Conservation (phyloP, 768 basidiomycete genomes). For the Lepiota venenata region DNA sequence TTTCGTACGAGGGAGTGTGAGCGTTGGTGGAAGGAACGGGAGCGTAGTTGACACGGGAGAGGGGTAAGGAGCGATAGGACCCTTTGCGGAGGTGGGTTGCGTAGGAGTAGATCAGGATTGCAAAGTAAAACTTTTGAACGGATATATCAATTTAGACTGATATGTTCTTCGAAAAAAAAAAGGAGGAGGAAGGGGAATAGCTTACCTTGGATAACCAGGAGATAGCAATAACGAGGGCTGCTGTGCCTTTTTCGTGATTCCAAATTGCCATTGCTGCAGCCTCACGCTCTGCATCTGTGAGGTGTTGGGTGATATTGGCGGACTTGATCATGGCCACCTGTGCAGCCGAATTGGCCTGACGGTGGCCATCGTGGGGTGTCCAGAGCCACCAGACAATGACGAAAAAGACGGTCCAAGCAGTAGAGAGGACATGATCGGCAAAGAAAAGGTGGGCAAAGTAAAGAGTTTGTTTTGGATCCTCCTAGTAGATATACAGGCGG, state of each 20-base stretch:
- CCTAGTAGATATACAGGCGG: conserved; percentile 46
- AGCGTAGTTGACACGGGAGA: conserved; percentile 39
- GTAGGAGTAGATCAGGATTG: conserved; percentile 87
- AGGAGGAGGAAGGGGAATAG: neutral
- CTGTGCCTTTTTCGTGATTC: conserved; percentile 85
- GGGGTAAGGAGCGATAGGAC: conserved; percentile 80
- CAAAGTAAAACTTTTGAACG: conserved; percentile 88
- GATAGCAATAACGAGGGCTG: conserved; percentile 68
- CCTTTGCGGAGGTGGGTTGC: conserved; percentile 90
- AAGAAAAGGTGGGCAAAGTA: conserved; percentile 92
- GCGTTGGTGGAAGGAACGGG: conserved; percentile 22
- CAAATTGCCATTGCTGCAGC: conserved; percentile 80
- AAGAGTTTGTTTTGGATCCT: conserved; percentile 79
- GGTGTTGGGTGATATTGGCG: conserved; percentile 44
- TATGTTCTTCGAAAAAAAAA: neutral
- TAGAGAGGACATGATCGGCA: conserved; percentile 87
- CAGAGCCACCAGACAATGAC: conserved; percentile 88
- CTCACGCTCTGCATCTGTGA: conserved; percentile 64
- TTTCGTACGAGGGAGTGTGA: conserved; percentile 34
- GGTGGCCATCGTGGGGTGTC: conserved; percentile 87
- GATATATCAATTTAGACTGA: neutral
- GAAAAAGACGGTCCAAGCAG: conserved; percentile 91
- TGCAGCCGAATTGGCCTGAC: conserved; percentile 78
- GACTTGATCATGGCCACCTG: conserved; percentile 81
- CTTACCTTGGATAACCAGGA: conserved; percentile 90